Evolutionary conservation across 768 basidiomycete genomes (phyloP).

Genomic region (Boletellus ananas): DNA sequence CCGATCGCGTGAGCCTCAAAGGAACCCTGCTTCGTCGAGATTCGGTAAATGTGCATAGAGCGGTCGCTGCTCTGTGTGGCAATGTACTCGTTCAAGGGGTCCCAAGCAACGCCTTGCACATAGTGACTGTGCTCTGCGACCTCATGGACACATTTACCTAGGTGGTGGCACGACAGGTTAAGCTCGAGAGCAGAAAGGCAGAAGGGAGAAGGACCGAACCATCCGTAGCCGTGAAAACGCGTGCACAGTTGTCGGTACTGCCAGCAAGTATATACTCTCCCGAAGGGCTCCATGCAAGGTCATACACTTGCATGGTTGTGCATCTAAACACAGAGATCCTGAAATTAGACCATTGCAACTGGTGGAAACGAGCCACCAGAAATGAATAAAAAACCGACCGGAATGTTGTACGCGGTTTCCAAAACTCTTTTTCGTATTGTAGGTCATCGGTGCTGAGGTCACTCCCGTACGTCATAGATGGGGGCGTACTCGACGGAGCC

Average conservation of each 20-base stretch:
- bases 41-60: slow-evolving; percentile 90
- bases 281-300: slow-evolving; percentile 94
- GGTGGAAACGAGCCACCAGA: background rate
- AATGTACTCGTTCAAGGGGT: slow-evolving; percentile 94
- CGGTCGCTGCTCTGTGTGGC: slow-evolving; percentile 97
- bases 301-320: slow-evolving; percentile 95
- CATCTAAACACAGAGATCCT: slow-evolving; percentile 48
- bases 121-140: slow-evolving; percentile 94
- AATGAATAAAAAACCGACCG: slow-evolving; percentile 45
- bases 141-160: slow-evolving; percentile 84
- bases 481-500: slow-evolving; percentile 76
- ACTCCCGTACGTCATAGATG: slow-evolving; percentile 73
- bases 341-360: slow-evolving; percentile 2
- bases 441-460: slow-evolving; percentile 74
- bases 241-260: slow-evolving; percentile 92
- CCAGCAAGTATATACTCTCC: slow-evolving; percentile 95
- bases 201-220: slow-evolving; percentile 41
- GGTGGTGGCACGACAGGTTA: background rate
- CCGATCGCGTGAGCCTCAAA: slow-evolving; percentile 91
- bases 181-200: background rate
- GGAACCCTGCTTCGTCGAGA: slow-evolving; percentile 71
- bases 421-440: slow-evolving; percentile 90
- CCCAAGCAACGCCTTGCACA: slow-evolving; percentile 99
- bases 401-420: slow-evolving; percentile 86
- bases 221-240: slow-evolving; percentile 73